phyloP scores from a whole-genome alignment of 2,329 filamentous ascomycete genomes.

The Phialocephala subalpina region DNA sequence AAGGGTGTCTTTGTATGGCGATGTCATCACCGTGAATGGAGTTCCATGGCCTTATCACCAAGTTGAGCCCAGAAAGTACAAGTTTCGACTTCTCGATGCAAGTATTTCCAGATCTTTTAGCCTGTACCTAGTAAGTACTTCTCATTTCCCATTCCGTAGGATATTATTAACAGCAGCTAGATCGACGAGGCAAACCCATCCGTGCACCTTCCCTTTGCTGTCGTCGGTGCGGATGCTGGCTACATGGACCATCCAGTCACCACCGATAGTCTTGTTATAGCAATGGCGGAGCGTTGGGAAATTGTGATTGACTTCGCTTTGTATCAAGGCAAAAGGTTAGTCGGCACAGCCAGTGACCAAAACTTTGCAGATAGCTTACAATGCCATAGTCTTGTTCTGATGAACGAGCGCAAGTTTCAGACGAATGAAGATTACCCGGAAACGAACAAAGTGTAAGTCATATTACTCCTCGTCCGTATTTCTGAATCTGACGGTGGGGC shows the following conservation, averaged over 20 bases:
- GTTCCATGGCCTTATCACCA: slow-evolving; percentile 65
- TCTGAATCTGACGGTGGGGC: background rate
- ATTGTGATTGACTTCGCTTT: slow-evolving; percentile 62
- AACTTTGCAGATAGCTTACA: slow-evolving; percentile 40
- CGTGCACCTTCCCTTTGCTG: slow-evolving; percentile 50
- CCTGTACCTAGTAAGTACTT: slow-evolving; percentile 26
- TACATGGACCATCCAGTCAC: slow-evolving; percentile 51
- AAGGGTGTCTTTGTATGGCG: slow-evolving; percentile 51
- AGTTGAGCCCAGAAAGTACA: slow-evolving; percentile 68
- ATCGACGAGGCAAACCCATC: slow-evolving; percentile 28
- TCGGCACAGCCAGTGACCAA: slow-evolving; percentile 37
- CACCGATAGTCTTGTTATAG: slow-evolving; percentile 52
- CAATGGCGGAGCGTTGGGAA: slow-evolving; percentile 66
- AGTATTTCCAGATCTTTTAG: slow-evolving; percentile 31
- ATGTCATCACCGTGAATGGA: slow-evolving; percentile 60
- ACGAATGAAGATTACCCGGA: slow-evolving; percentile 58
- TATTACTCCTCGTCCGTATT: background rate
- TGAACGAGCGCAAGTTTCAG: slow-evolving; percentile 51
- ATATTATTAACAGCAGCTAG: background rate
- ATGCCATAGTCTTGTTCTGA: slow-evolving; percentile 47
- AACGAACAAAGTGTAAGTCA: slow-evolving; percentile 42
- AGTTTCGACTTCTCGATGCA: slow-evolving; percentile 46
- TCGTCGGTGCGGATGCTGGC: slow-evolving; percentile 48
- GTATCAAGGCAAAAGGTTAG: slow-evolving; percentile 47
- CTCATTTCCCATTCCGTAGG: background rate